phyloP scores from a whole-genome alignment of 2,329 filamentous ascomycete species.

The Monilinia laxa region DNA sequence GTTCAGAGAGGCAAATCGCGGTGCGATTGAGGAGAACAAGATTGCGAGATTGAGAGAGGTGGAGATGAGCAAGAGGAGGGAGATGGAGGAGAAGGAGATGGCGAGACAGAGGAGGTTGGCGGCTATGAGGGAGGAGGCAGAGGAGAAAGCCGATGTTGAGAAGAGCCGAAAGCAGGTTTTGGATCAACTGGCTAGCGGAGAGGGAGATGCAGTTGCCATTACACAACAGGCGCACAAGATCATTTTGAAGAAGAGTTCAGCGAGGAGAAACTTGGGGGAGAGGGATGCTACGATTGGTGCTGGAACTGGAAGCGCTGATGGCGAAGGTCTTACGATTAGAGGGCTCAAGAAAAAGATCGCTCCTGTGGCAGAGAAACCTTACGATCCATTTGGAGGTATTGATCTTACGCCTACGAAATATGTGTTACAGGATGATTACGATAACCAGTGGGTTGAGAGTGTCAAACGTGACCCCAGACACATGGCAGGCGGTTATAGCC shows the following conservation, averaged over 20 bases:
- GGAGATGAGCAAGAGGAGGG: slow-evolving; percentile 51
- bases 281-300: slow-evolving; percentile 27
- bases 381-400: slow-evolving; percentile 84
- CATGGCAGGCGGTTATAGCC: slow-evolving; percentile 77
- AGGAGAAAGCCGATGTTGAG: slow-evolving; percentile 63
- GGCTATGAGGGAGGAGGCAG: slow-evolving; percentile 66
- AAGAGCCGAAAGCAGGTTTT: slow-evolving; percentile 68
- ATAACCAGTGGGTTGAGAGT: slow-evolving; percentile 70
- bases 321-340: slow-evolving; percentile 62
- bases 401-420: slow-evolving; percentile 69
- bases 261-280: slow-evolving; percentile 48
- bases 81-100: slow-evolving; percentile 66
- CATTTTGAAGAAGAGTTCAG: slow-evolving; percentile 69
- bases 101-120: slow-evolving; percentile 61
- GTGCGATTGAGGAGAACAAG: slow-evolving; percentile 63
- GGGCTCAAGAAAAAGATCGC: slow-evolving; percentile 69
- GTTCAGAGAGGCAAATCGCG: slow-evolving; percentile 73
- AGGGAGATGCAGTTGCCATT: slow-evolving; percentile 58
- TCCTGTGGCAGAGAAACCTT: slow-evolving; percentile 68
- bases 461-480: slow-evolving; percentile 65
- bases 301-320: slow-evolving; percentile 27
- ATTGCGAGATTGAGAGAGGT: slow-evolving; percentile 55
- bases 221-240: slow-evolving; percentile 57
- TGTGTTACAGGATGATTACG: slow-evolving; percentile 66
- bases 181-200: slow-evolving; percentile 62